Conservation (phyloP, 306 rosid genomes). For the Sophora flavescens region DNA sequence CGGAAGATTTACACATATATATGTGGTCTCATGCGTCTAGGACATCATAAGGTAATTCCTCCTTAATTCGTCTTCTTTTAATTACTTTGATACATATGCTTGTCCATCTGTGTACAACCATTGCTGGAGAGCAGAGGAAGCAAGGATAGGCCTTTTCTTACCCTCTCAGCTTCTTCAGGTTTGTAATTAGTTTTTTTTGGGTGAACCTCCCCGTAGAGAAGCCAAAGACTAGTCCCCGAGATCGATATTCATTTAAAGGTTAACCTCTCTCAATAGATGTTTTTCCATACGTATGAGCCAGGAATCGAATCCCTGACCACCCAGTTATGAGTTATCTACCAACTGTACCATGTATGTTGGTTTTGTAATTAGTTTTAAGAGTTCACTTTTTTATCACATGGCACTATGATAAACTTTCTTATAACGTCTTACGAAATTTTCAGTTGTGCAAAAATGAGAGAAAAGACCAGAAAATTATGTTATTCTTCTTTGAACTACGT, state of each 20-base stretch:
- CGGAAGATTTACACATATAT: background rate
- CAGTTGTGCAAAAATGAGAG: background rate
- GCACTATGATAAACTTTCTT: background rate
- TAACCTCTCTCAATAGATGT: too few relatives aligned
- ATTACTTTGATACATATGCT: background rate
- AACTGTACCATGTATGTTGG: too few relatives aligned
- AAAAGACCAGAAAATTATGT: too few relatives aligned
- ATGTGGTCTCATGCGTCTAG: background rate
- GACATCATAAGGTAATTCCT: background rate
- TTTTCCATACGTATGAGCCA: too few relatives aligned
- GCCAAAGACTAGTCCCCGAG: too few relatives aligned
- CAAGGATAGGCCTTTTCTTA: background rate
- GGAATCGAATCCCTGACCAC: too few relatives aligned
- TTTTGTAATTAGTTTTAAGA: background rate
- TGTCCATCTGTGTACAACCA: background rate
- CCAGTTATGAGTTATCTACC: too few relatives aligned
- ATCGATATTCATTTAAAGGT: too few relatives aligned
- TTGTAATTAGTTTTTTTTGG: background rate
- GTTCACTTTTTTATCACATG: background rate
- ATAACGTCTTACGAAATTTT: background rate
- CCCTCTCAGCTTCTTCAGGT: background rate
- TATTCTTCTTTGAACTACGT: too few relatives aligned
- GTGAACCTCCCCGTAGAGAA: too few relatives aligned
- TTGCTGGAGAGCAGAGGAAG: background rate
- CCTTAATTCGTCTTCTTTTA: background rate